A percentile compares a stretch with the other conserved stretches of the same genome.
Evolutionary conservation across 2,329 filamentous ascomycete genomes (phyloP).

Genomic region (Tympanopsis confertula): DNA sequence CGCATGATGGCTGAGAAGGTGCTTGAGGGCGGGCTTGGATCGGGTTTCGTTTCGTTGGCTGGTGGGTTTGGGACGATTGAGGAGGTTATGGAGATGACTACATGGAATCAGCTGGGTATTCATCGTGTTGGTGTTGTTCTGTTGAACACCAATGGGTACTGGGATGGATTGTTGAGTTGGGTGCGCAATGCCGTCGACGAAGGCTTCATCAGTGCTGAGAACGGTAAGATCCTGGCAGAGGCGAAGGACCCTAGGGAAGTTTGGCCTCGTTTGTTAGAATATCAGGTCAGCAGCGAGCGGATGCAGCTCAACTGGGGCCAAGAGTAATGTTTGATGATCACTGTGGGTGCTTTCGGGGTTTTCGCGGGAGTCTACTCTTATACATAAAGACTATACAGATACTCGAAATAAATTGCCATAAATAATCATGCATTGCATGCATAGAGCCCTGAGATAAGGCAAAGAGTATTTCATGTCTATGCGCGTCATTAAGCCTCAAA

Average conservation of each 20-base stretch:
- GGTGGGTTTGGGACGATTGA: constrained; percentile 57
- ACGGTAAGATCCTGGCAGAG: constrained; percentile 35
- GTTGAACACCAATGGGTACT: constrained; percentile 51
- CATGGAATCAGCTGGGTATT: constrained; percentile 57
- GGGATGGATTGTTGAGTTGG: constrained; percentile 49
- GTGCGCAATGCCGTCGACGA: constrained; percentile 39
- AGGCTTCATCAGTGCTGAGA: constrained; percentile 40
- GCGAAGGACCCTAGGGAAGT: neutral
- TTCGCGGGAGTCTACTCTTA: neutral
- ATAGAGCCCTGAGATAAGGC: neutral
- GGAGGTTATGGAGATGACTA: constrained; percentile 34
- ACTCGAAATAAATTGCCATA: neutral
- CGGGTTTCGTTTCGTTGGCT: constrained; percentile 49
- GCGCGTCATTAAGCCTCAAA: neutral
- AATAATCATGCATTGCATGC: neutral
- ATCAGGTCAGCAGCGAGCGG: neutral
- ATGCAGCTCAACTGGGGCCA: neutral
- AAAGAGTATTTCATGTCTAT: neutral
- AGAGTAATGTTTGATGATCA: neutral
- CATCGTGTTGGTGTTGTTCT: constrained; percentile 43
- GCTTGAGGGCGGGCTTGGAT: constrained; percentile 44
- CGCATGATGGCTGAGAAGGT: constrained; percentile 51
- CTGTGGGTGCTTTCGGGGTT: neutral
- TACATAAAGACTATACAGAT: neutral
- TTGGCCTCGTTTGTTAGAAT: neutral